A percentile compares a stretch with the other conserved stretches of the same genome.
phyloP scores from a whole-genome alignment of 805 yeast species.

The Metschnikowia cubensis region DNA sequence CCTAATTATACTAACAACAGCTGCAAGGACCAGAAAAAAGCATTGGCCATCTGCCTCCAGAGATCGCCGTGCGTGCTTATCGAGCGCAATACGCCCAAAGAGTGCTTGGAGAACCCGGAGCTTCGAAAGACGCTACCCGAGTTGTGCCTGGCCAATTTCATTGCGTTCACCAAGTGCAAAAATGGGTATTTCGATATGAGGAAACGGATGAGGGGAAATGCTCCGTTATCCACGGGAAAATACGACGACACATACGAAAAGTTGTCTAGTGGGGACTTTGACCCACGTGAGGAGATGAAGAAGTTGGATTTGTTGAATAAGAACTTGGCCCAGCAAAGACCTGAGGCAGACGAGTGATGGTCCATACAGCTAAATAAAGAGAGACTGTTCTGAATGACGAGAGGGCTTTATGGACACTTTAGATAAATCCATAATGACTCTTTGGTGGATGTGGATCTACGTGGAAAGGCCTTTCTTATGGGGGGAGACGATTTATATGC shows the following conservation, averaged over 20 bases:
- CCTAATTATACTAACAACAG: constrained; percentile 36
- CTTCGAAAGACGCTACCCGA: constrained; percentile 77
- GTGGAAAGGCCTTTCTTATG: too few relatives aligned
- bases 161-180: constrained; percentile 85
- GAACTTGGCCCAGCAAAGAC: constrained; percentile 33
- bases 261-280: constrained; percentile 74
- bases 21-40: constrained; percentile 90
- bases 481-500: too few relatives aligned
- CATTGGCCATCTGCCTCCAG: constrained; percentile 93
- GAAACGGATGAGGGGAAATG: constrained; percentile 90
- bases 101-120: constrained; percentile 79
- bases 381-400: too few relatives aligned
- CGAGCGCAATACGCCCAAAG: constrained; percentile 83
- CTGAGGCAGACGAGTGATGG: constrained; percentile 21
- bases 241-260: constrained; percentile 85
- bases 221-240: constrained; percentile 87
- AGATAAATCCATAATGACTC: too few relatives aligned
- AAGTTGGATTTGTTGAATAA: constrained; percentile 64
- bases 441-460: too few relatives aligned
- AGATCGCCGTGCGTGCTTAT: constrained; percentile 94
- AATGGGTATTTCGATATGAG: constrained; percentile 89
- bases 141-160: constrained; percentile 77
- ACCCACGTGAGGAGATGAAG: constrained; percentile 74
- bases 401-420: too few relatives aligned
- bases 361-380: too few relatives aligned